These are phyloP conservation scores for Xylaria sp. DNA, from an alignment of 2,329 filamentous ascomycete species.

Conservation along the genomic window DNA sequence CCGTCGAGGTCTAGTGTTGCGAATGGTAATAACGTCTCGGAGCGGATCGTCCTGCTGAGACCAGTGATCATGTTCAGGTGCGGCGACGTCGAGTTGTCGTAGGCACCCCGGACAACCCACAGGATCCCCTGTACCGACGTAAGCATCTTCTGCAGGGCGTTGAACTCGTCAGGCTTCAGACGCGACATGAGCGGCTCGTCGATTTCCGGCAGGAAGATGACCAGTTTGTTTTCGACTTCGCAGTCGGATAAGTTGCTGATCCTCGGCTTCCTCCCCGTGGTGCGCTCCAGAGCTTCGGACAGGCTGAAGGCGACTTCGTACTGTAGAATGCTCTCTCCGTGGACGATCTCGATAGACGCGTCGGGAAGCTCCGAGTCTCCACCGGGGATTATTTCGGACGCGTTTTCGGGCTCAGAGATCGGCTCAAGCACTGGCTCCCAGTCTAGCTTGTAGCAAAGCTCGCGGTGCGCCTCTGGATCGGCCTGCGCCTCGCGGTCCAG, in stretches of 20 bases:
- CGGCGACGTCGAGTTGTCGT: constrained; percentile 37
- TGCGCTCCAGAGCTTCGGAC: constrained; percentile 36
- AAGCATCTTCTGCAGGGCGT: constrained; percentile 35
- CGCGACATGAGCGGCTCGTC: constrained; percentile 47
- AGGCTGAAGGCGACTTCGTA: constrained; percentile 39
- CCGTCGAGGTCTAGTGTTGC: constrained; percentile 39
- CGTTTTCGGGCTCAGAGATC: constrained; percentile 22
- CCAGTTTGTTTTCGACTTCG: constrained; percentile 40
- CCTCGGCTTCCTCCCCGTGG: constrained; percentile 39
- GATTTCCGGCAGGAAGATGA: constrained; percentile 49
- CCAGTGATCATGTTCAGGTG: constrained; percentile 40
- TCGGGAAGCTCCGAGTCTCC: constrained; percentile 27
- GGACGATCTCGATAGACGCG: constrained; percentile 43
- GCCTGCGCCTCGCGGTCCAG: constrained; percentile 38
- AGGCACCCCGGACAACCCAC: constrained; percentile 42
- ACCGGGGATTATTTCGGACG: constrained; percentile 14
- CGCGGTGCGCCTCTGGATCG: constrained; percentile 38
- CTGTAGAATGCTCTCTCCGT: constrained; percentile 39
- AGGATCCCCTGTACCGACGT: constrained; percentile 37
- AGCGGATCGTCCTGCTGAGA: constrained; percentile 39
- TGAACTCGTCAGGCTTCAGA: constrained; percentile 44
- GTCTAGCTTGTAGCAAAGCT: constrained; percentile 51
- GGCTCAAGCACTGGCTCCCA: constrained; percentile 47
- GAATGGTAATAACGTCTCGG: constrained; percentile 39
- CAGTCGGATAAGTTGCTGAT: constrained; percentile 37